Base-by-base conservation (phyloP, 2,329 filamentous ascomycete genomes). In the Dactylonectria estremocensis region DNA sequence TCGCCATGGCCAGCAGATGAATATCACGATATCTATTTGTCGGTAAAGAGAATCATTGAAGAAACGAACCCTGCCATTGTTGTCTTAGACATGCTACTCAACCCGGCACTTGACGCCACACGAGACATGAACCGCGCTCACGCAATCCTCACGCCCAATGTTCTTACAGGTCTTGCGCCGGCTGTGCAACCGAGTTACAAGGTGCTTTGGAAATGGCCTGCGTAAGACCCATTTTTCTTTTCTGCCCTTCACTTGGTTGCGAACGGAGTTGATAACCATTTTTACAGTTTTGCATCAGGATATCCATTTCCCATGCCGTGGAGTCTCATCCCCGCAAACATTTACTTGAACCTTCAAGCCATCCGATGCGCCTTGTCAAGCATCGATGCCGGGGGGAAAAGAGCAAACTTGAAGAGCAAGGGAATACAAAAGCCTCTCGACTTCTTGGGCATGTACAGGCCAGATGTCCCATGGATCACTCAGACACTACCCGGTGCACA, bases 231-330 rank as follows among this genome's bases (percentile, higher is more conserved):
- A 20, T 0, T 1, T 56, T 11, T 6, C 5, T 49, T 5, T 22
- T 43, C 7, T 33, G 16, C 8, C 2, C 37, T 37, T 14, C 11
- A 16, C 5, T 18, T 8, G 40, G 14, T n/a, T 5, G 6, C n/a
- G 40, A 43, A 43, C n/a, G 6, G 1, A 43, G 40, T n/a, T 60
- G 31, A 60, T 14, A 24, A 13, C 31, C n/a, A 37, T 40, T 10
- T 31, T 10, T 35, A 6, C 43, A 85, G 83, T 31, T 76, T 82
- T 0, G 80, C 79, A 2, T 83, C 83, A 0, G 83, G 81, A 2
- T 83, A 81, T 60, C 73, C 80, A 0, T 88, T 81, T 57, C 85
- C 85, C 1, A 72, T 87, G 1, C 83, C 86, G 1, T 82, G 76
- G 79, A 74, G 74, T 55, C 72, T 82, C 0, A 78, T 87, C 35